These are phyloP conservation scores for Metschnikowia noctiluminum DNA, from an alignment of 805 yeast species.

Conservation along the genomic window DNA sequence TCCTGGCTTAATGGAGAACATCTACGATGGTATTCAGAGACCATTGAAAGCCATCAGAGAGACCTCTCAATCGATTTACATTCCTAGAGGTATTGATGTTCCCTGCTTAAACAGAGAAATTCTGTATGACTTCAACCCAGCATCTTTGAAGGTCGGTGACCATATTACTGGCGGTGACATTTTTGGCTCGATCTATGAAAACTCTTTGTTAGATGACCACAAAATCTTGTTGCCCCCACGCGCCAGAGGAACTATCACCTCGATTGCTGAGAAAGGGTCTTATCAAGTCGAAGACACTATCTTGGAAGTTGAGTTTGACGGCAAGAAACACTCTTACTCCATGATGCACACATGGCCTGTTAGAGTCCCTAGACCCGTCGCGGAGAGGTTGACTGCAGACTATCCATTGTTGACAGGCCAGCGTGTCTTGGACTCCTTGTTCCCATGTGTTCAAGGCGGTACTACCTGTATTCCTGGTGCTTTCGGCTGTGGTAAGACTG, in stretches of 20 bases:
- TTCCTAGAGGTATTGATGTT: constrained; percentile 97
- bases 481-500: constrained; percentile 99
- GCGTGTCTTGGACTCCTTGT: constrained; percentile 94
- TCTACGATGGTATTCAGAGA: constrained; percentile 99
- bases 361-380: constrained; percentile 98
- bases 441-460: constrained; percentile 99
- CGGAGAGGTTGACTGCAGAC: constrained; percentile 90
- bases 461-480: constrained; percentile 99
- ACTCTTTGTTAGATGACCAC: constrained; percentile 88
- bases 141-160: constrained; percentile 80
- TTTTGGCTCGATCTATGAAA: constrained; percentile 90
- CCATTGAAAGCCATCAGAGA: constrained; percentile 93
- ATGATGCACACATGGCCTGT: constrained; percentile 99
- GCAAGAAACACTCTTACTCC: constrained; percentile 71
- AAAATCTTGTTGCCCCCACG: constrained; percentile 95
- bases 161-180: constrained; percentile 98
- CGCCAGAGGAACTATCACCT: constrained; percentile 95
- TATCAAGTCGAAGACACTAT: constrained; percentile 87
- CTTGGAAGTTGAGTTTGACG: constrained; percentile 93
- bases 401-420: constrained; percentile 97
- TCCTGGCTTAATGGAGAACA: constrained; percentile 99
- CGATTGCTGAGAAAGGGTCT: constrained; percentile 85
- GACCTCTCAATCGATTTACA: constrained; percentile 84
- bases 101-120: constrained; percentile 86
- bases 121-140: constrained; percentile 86